Percentiles rank a stretch among this genome's conserved stretches.
These are phyloP conservation scores for Lipomyces starkeyi DNA, from an alignment of 805 yeast species.

Conservation along the genomic window DNA sequence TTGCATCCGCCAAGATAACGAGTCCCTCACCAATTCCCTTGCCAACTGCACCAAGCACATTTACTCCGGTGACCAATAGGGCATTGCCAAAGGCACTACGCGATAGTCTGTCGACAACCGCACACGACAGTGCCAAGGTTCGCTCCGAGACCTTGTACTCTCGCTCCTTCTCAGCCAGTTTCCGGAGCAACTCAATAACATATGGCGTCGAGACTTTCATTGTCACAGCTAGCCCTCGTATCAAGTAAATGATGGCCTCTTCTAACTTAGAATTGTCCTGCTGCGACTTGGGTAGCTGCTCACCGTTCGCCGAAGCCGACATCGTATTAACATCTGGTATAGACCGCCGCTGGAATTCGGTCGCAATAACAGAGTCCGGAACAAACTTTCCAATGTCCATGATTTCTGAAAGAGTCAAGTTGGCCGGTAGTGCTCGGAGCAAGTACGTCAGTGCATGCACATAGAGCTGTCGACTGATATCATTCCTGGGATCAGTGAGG, in stretches of 20 bases:
- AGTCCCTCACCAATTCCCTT: conserved; percentile 30
- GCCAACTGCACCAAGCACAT: conserved; percentile 23
- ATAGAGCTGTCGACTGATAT: conserved; percentile 25
- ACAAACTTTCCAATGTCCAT: conserved; percentile 17
- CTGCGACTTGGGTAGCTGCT: not conserved
- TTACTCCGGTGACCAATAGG: conserved; percentile 5
- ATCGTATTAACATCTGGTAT: not conserved
- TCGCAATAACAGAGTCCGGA: conserved; percentile 14
- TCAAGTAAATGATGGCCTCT: conserved; percentile 16
- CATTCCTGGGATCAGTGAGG: not conserved
- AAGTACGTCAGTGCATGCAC: conserved; percentile 26
- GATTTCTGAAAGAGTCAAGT: conserved; percentile 15
- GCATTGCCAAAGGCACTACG: conserved; percentile 19
- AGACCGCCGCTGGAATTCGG: conserved; percentile 4
- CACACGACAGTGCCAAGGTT: conserved; percentile 9
- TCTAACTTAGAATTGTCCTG: conserved; percentile 14
- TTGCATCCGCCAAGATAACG: conserved; percentile 3
- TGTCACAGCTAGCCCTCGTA: conserved; percentile 21
- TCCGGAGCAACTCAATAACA: conserved; percentile 17
- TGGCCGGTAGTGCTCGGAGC: conserved; percentile 27
- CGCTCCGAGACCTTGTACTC: conserved; percentile 27
- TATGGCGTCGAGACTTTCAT: conserved; percentile 22
- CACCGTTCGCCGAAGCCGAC: not conserved
- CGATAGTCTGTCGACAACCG: conserved; percentile 20
- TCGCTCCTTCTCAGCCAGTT: conserved; percentile 23